Evolutionary conservation across 768 basidiomycete species (phyloP).

Genomic region (Sporobolomyces roseus): DNA sequence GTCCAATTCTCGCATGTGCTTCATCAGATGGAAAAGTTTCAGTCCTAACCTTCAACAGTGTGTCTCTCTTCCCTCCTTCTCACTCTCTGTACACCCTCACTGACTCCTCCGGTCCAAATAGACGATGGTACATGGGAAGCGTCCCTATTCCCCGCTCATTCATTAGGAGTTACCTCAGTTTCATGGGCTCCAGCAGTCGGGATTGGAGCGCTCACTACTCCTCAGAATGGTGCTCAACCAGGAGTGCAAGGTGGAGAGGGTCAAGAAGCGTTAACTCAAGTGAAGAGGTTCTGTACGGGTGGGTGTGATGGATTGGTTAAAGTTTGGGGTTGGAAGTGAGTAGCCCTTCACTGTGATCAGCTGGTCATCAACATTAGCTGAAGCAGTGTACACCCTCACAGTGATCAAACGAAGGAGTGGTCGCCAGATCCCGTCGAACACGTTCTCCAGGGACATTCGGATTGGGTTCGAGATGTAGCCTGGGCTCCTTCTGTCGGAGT

Average conservation of each 20-base stretch:
- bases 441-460: conserved; percentile 81
- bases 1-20: conserved; percentile 92
- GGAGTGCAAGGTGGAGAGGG: neutral
- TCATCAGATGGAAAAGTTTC: conserved; percentile 96
- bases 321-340: conserved; percentile 72
- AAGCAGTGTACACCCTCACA: conserved; percentile 41
- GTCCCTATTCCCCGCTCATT: conserved; percentile 90
- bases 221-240: conserved; percentile 47
- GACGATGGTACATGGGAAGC: conserved; percentile 96
- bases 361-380: too few species aligned
- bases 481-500: conserved; percentile 98
- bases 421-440: conserved; percentile 74
- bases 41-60: conserved; percentile 93
- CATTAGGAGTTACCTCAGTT: conserved; percentile 93
- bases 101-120: conserved; percentile 47
- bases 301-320: conserved; percentile 94
- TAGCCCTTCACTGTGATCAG: too few species aligned
- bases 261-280: conserved; percentile 51
- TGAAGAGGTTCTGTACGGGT: conserved; percentile 89
- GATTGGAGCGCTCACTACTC: conserved; percentile 76
- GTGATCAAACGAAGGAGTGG: conserved; percentile 83
- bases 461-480: conserved; percentile 98
- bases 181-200: conserved; percentile 93
- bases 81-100: neutral
- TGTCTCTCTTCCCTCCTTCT: conserved; percentile 45